Evolutionary conservation across 805 yeast genomes (phyloP).

Genomic region (Nakazawaea ishiwadae): DNA sequence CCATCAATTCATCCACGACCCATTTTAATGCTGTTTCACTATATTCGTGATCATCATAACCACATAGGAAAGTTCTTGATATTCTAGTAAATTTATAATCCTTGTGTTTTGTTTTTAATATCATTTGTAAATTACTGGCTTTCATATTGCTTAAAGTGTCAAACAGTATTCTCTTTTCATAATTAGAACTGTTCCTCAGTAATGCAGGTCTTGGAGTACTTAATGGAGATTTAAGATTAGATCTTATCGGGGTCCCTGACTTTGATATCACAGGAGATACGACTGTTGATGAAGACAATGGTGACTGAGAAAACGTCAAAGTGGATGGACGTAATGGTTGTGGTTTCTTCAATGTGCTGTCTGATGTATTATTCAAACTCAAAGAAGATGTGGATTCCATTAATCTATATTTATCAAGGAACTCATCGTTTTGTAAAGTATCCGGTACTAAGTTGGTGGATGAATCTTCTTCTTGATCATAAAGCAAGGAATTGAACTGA

Average conservation of each 20-base stretch:
- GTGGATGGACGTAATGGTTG: not conserved
- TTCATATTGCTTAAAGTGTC: slow-evolving; percentile 36
- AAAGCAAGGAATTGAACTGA: slow-evolving; percentile 8
- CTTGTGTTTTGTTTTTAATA: slow-evolving; percentile 33
- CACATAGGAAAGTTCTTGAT: slow-evolving; percentile 39
- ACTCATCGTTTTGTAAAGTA: not conserved
- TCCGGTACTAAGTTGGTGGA: not conserved
- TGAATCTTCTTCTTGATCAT: slow-evolving; percentile 2
- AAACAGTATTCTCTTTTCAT: slow-evolving; percentile 31
- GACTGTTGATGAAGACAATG: not conserved
- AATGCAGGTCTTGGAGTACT: not conserved
- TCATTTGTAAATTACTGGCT: slow-evolving; percentile 28
- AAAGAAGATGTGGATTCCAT: slow-evolving; percentile 8
- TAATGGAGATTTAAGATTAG: slow-evolving; percentile 7
- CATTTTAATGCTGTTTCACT: slow-evolving; percentile 40
- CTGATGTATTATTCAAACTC: too few species aligned
- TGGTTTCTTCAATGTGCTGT: not conserved
- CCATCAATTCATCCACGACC: slow-evolving; percentile 37
- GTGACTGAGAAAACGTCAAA: not conserved
- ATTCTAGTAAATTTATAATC: slow-evolving; percentile 29
- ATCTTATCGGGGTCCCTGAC: slow-evolving; percentile 4
- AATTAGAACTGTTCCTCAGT: slow-evolving; percentile 1
- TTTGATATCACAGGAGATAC: slow-evolving; percentile 1
- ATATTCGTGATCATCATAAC: slow-evolving; percentile 36
- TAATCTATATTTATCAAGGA: not conserved